A percentile compares a stretch with the other conserved stretches of the same genome.
phyloP scores from a whole-genome alignment of 306 rosid species.

The Quercus engelmannii region DNA sequence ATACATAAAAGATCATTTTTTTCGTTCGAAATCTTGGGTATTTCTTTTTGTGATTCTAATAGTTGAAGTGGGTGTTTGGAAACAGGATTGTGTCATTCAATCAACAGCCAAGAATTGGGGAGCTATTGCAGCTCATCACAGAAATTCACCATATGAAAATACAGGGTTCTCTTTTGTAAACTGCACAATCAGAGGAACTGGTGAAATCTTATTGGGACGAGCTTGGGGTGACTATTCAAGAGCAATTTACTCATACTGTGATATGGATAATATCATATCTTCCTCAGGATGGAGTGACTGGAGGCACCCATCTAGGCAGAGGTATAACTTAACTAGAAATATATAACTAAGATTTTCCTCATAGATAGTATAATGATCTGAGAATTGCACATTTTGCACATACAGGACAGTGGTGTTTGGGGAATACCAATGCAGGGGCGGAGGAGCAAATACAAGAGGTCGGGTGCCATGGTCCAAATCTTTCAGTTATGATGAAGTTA shows the following conservation, averaged over 20 bases:
- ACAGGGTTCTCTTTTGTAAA: slow-evolving; percentile 77
- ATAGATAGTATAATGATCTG: background rate
- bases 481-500: slow-evolving; percentile 47
- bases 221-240: slow-evolving; percentile 92
- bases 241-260: slow-evolving; percentile 58
- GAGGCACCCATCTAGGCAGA: slow-evolving; percentile 65
- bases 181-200: slow-evolving; percentile 63
- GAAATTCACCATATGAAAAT: slow-evolving; percentile 42
- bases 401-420: slow-evolving; percentile 82
- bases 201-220: slow-evolving; percentile 63
- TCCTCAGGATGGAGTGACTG: slow-evolving; percentile 83
- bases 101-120: slow-evolving; percentile 59
- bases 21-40: background rate
- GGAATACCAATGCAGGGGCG: slow-evolving; percentile 61
- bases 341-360: background rate
- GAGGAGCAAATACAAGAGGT: slow-evolving; percentile 51
- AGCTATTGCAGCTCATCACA: slow-evolving; percentile 90
- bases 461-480: slow-evolving; percentile 78
- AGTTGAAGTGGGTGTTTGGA: background rate
- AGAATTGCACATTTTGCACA: background rate
- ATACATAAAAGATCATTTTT: background rate
- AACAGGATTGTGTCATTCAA: slow-evolving; percentile 61
- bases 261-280: slow-evolving; percentile 48
- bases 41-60: slow-evolving; percentile 10
- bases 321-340: slow-evolving; percentile 26